These are phyloP conservation scores for Calonectria naviculata DNA, from an alignment of 2,329 filamentous ascomycete genomes.

Conservation along the genomic window DNA sequence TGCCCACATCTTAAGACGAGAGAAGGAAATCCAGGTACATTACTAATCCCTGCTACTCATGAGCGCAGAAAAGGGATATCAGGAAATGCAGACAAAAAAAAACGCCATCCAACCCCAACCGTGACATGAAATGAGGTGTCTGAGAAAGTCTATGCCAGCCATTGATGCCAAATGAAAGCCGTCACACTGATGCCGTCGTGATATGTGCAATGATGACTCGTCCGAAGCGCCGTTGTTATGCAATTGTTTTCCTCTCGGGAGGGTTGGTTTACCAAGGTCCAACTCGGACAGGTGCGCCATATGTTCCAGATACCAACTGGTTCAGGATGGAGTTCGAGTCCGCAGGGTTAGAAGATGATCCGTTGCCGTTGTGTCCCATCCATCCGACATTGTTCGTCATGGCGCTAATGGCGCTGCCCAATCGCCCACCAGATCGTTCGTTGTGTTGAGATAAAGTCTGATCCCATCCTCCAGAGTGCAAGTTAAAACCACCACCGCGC, in stretches of 20 bases:
- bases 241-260: slow-evolving; percentile 30
- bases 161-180: slow-evolving; percentile 47
- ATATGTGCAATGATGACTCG: slow-evolving; percentile 41
- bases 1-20: slow-evolving; percentile 23
- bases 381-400: slow-evolving; percentile 81
- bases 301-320: slow-evolving; percentile 70
- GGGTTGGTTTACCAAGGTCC: slow-evolving; percentile 64
- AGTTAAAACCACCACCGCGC: slow-evolving; percentile 86
- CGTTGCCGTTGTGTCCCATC: slow-evolving; percentile 66
- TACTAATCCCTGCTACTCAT: slow-evolving; percentile 36
- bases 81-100: slow-evolving; percentile 38
- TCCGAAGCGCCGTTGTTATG: slow-evolving; percentile 40
- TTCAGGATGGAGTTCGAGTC: slow-evolving; percentile 70
- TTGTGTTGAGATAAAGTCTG: slow-evolving; percentile 89
- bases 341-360: slow-evolving; percentile 36
- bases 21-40: slow-evolving; percentile 23
- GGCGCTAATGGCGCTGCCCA: slow-evolving; percentile 83
- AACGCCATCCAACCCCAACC: slow-evolving; percentile 47
- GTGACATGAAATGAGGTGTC: slow-evolving; percentile 40
- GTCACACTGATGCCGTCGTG: slow-evolving; percentile 47
- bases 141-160: slow-evolving; percentile 50
- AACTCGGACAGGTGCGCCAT: slow-evolving; percentile 69
- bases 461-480: slow-evolving; percentile 94
- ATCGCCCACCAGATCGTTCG: slow-evolving; percentile 82
- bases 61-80: slow-evolving; percentile 44